Evolutionary conservation across 371 early-diverging fungal genomes (phyloP).

Genomic region (Syncephalastrum racemosum): DNA sequence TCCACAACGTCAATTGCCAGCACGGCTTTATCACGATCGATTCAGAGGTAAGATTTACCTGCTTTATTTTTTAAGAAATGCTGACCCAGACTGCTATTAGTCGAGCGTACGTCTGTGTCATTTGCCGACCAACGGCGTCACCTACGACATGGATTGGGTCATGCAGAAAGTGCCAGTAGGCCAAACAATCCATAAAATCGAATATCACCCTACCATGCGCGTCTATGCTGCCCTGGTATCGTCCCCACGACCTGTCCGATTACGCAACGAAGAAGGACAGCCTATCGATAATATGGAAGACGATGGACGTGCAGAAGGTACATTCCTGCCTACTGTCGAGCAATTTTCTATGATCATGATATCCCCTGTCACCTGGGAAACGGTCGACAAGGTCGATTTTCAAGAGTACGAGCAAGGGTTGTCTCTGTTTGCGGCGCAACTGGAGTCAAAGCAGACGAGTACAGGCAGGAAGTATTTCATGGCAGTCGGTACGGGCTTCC

Average conservation of each 20-base stretch:
- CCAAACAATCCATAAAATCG: conserved; percentile 72
- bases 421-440: conserved; percentile 72
- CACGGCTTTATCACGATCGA: conserved; percentile 80
- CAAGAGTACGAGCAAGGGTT: conserved; percentile 88
- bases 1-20: conserved; percentile 81
- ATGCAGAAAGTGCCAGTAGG: conserved; percentile 78
- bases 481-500: conserved; percentile 88
- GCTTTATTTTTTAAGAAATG: neutral
- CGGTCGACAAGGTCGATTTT: conserved; percentile 80
- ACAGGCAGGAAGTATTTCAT: conserved; percentile 87
- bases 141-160: conserved; percentile 86
- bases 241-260: conserved; percentile 54
- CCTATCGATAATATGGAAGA: conserved; percentile 43
- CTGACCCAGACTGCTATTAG: conserved; percentile 23
- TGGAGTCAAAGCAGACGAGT: conserved; percentile 87
- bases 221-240: conserved; percentile 82
- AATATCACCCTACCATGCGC: conserved; percentile 80
- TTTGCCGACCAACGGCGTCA: conserved; percentile 69
- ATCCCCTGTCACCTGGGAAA: conserved; percentile 95
- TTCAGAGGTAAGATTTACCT: conserved; percentile 34
- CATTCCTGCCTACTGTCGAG: conserved; percentile 66
- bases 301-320: conserved; percentile 34
- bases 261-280: conserved; percentile 72
- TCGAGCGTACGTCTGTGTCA: conserved; percentile 68
- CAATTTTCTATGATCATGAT: conserved; percentile 79